Base-by-base conservation (phyloP, 306 rosid genomes). In the Sphenostylis stenocarpa region DNA sequence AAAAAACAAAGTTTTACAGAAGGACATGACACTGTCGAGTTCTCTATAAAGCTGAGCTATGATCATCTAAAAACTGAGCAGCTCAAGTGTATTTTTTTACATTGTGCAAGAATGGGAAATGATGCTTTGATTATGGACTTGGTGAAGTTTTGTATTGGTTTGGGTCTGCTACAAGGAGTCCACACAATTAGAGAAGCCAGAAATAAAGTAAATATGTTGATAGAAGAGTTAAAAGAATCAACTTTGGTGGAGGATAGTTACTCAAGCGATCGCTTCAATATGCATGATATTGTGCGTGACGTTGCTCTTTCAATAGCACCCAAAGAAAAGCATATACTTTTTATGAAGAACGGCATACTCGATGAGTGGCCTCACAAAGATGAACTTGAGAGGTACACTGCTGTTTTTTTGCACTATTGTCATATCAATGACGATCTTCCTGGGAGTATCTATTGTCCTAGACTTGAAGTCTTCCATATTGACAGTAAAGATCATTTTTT, bases 331-430 rank as follows among this genome's bases (percentile, higher is more conserved):
- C 24, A 75, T 21, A 47, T 16, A 1, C 4, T 62, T 62, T n/a
- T 38, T 1, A 10, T 47, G 72, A 62, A 20, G 60, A 62, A 62
- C 13, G 49, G 1, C 3, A 62, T 29, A 62, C 23, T 75, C 14
- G 49, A 75, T 21, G 79, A 75, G 6, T 75, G 79, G 79, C 79
- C 79, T 19, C 69, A 58, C 21, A 7, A 73, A 28, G 71, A 62
- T 63, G 28, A 31, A 10, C 62, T 75, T 12, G 63, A 75, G 10
- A 62, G 72, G 38, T 62, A 9, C 33, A 47, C 63, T 7, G 49
- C 62, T 21, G 62, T 75, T 2, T 31, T 39, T 31, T 4, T 75
- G 14, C 51, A 43, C 47, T 6, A 4, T 5, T 62, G 72, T 33
- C 49, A 62, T 9, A 47, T 75, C 39, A 15, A 13, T 47, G 79